Conservation (phyloP, 2,329 filamentous ascomycete genomes). For the Fusarium succisae region DNA sequence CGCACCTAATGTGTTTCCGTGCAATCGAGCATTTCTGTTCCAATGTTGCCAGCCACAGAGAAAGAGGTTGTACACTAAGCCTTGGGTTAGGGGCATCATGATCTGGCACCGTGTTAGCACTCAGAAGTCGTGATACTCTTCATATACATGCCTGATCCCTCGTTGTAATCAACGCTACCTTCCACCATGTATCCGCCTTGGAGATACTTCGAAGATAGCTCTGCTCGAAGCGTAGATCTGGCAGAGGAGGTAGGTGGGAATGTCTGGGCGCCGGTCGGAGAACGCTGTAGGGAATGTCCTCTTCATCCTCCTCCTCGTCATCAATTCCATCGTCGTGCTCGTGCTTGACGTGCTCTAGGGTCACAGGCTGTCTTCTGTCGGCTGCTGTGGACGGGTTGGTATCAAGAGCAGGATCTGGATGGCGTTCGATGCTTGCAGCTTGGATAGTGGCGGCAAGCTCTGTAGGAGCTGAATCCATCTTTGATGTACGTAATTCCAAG, state of each 20-base stretch:
- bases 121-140: background rate
- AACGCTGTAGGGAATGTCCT: slow-evolving; percentile 75
- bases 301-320: slow-evolving; percentile 57
- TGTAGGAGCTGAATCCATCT: slow-evolving; percentile 66
- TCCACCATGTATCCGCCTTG: slow-evolving; percentile 80
- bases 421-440: slow-evolving; percentile 77
- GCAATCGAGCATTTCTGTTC: slow-evolving; percentile 82
- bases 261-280: slow-evolving; percentile 62
- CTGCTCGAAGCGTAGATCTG: slow-evolving; percentile 96
- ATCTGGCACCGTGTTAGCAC: slow-evolving; percentile 60
- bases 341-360: slow-evolving; percentile 35
- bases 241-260: slow-evolving; percentile 69
- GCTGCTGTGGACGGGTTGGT: slow-evolving; percentile 82
- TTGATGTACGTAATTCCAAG: background rate
- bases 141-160: slow-evolving; percentile 78
- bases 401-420: slow-evolving; percentile 78
- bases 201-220: slow-evolving; percentile 94
- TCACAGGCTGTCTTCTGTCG: slow-evolving; percentile 59
- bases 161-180: slow-evolving; percentile 83
- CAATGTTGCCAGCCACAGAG: slow-evolving; percentile 89
- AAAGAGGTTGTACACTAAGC: slow-evolving; percentile 85
- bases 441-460: slow-evolving; percentile 84
- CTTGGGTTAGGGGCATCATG: slow-evolving; percentile 86
- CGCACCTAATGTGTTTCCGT: slow-evolving; percentile 80
- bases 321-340: slow-evolving; percentile 49